A percentile compares a stretch with the other conserved stretches of the same genome.
phyloP scores from a whole-genome alignment of 306 rosid species.

The Carpinus fangiana region DNA sequence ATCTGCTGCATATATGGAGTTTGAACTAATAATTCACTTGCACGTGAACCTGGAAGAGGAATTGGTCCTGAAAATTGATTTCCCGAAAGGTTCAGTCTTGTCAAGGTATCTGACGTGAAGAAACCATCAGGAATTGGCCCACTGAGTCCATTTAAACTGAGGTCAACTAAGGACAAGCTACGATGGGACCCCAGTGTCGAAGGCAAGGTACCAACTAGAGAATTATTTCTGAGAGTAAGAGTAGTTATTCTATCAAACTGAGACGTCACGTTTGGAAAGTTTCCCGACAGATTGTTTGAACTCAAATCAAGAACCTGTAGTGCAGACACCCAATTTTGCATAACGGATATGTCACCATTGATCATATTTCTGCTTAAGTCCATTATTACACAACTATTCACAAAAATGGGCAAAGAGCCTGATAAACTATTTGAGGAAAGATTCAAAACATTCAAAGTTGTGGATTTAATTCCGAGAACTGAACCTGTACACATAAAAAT shows the following conservation, averaged over 20 bases:
- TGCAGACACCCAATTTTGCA: constrained; percentile 68
- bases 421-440: constrained; percentile 81
- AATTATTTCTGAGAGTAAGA: constrained; percentile 53
- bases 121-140: constrained; percentile 79
- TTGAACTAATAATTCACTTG: constrained; percentile 69
- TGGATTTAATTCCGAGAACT: constrained; percentile 62
- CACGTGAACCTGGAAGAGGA: constrained; percentile 65
- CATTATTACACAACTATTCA: constrained; percentile 44
- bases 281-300: constrained; percentile 76
- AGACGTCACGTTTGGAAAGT: constrained; percentile 46
- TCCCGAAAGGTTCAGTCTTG: constrained; percentile 78
- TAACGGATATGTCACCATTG: constrained; percentile 59
- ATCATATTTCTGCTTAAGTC: constrained; percentile 73
- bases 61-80: constrained; percentile 71
- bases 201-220: constrained; percentile 67
- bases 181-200: constrained; percentile 50
- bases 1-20: constrained; percentile 50
- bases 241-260: constrained; percentile 42
- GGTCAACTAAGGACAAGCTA: constrained; percentile 59
- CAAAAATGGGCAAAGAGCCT: constrained; percentile 59
- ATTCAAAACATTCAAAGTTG: constrained; percentile 63
- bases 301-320: constrained; percentile 79
- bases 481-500: constrained; percentile 64
- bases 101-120: constrained; percentile 61
- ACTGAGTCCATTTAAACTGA: constrained; percentile 73